Conservation (phyloP, 257 asterid species). For the Nemophila menziesii region DNA sequence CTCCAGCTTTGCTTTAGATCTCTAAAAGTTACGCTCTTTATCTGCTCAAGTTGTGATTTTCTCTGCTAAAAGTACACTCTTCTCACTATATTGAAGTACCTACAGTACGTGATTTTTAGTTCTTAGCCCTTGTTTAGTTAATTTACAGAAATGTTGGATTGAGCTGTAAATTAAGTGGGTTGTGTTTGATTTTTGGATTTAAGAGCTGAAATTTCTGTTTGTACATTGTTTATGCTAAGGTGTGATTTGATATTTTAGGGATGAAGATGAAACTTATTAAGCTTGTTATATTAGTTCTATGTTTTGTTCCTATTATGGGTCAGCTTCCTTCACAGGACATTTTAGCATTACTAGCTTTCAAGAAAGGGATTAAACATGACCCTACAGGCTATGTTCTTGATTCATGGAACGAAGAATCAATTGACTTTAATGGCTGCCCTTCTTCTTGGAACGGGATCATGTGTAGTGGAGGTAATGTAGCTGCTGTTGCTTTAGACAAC, state of each 20-base stretch:
- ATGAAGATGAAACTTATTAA: conserved; percentile 45
- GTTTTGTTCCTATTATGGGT: conserved; percentile 40
- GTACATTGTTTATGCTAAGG: background rate
- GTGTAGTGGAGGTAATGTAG: conserved; percentile 94
- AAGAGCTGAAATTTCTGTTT: conserved; percentile 3
- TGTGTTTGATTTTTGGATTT: background rate
- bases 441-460: conserved; percentile 96
- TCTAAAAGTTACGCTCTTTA: conserved; percentile 11
- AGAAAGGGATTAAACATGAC: conserved; percentile 87
- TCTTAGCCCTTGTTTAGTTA: background rate
- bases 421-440: conserved; percentile 95
- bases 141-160: background rate
- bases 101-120: background rate
- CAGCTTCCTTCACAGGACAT: conserved; percentile 97
- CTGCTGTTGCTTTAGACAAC: conserved; percentile 80
- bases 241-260: conserved; percentile 14
- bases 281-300: conserved; percentile 35
- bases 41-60: conserved; percentile 9
- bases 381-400: conserved; percentile 78
- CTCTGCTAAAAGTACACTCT: background rate
- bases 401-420: conserved; percentile 96
- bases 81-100: background rate
- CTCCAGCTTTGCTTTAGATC: conserved; percentile 23
- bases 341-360: conserved; percentile 66
- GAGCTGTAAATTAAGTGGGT: background rate